Percentiles rank a stretch among this genome's conserved stretches.
Evolutionary conservation across 495 filamentous ascomycete species (phyloP).

Genomic region (Apodospora peruviana): DNA sequence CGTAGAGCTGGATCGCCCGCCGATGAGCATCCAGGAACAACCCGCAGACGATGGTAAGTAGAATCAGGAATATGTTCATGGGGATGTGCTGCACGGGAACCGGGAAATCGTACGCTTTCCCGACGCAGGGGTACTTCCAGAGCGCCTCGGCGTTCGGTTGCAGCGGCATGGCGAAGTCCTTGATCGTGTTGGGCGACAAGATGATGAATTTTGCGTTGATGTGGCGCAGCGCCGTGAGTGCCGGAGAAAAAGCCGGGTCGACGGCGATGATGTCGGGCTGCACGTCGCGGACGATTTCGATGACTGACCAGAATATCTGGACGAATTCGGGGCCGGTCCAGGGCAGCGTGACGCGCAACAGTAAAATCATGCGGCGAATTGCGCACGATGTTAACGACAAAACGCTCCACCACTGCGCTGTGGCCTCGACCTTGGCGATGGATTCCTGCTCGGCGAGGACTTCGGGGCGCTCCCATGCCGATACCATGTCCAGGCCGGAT

Average conservation of each 20-base stretch:
- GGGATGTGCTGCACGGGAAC: constrained; percentile 9
- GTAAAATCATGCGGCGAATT: constrained; percentile 21
- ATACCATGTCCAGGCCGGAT: constrained; percentile 33
- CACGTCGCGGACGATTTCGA: constrained; percentile 36
- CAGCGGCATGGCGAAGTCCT: constrained; percentile 25
- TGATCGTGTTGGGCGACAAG: constrained; percentile 38
- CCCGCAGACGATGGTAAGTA: constrained; percentile 13
- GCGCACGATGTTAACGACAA: not conserved
- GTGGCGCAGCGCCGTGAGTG: constrained; percentile 40
- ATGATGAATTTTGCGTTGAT: constrained; percentile 28
- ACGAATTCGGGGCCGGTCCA: constrained; percentile 48
- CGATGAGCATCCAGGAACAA: constrained; percentile 14
- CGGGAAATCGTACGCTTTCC: constrained; percentile 14
- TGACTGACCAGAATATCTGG: constrained; percentile 36
- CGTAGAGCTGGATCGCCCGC: constrained; percentile 7
- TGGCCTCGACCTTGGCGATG: not conserved
- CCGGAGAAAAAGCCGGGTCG: constrained; percentile 47
- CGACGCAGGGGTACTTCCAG: constrained; percentile 36
- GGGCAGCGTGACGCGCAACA: constrained; percentile 17
- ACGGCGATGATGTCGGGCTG: constrained; percentile 41
- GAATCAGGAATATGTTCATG: constrained; percentile 16
- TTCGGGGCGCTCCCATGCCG: constrained; percentile 30
- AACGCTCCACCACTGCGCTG: not conserved
- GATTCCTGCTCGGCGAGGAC: constrained; percentile 5
- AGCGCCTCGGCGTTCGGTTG: constrained; percentile 31